Conservation (phyloP, 345 rosid species). For the Brassica rapa region DNA sequence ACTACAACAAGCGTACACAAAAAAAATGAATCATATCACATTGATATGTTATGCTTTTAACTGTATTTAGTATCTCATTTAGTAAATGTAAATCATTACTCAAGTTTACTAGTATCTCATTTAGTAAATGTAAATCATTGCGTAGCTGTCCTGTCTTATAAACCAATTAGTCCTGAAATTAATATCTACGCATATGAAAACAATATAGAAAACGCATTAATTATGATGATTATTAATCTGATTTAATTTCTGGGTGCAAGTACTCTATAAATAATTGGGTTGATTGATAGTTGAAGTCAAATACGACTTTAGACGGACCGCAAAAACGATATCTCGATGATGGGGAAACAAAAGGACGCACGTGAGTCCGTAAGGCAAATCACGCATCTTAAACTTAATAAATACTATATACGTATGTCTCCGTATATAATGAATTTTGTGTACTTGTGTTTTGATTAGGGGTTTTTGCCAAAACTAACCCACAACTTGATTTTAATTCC, state of each 20-base stretch:
- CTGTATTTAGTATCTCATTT: too few relatives aligned
- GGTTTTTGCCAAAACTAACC: too few relatives aligned
- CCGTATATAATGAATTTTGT: neutral
- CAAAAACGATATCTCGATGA: conserved; percentile 7
- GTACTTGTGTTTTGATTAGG: neutral
- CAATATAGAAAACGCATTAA: neutral
- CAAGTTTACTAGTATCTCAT: too few relatives aligned
- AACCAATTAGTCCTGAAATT: neutral
- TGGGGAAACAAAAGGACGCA: neutral
- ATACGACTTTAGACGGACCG: neutral
- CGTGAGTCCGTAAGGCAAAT: neutral
- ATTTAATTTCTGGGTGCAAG: neutral
- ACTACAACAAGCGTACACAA: too few relatives aligned
- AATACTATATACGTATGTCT: neutral
- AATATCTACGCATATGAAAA: neutral
- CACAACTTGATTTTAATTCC: too few relatives aligned
- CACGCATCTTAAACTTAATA: neutral
- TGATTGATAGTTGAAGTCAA: neutral
- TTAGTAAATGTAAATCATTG: too few relatives aligned
- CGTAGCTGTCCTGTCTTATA: neutral
- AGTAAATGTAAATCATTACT: too few relatives aligned
- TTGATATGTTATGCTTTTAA: too few relatives aligned
- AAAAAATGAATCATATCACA: too few relatives aligned
- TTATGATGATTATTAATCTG: neutral
- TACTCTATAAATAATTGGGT: neutral